phyloP scores from a whole-genome alignment of 2,329 filamentous ascomycete species.

The Pseudopyrenochaeta lycopersici region DNA sequence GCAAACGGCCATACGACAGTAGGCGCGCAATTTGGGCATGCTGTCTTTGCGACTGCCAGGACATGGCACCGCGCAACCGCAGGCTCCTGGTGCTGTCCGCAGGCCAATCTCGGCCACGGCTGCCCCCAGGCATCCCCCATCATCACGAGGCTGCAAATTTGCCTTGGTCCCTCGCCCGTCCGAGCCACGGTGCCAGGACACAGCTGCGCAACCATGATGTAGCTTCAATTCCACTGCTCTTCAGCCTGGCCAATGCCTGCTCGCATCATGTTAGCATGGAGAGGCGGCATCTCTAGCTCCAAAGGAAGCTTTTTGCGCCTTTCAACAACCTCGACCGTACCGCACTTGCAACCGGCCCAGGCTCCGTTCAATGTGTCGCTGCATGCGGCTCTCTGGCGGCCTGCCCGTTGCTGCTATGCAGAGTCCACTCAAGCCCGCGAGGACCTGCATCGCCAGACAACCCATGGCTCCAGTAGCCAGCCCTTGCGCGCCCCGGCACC shows the following conservation, averaged over 20 bases:
- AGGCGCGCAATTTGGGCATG: background rate
- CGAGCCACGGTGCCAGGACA: background rate
- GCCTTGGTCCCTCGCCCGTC: background rate
- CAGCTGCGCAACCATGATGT: constrained; percentile 7
- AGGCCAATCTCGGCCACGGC: background rate
- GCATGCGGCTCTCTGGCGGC: constrained; percentile 14
- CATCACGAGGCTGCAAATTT: constrained; percentile 14
- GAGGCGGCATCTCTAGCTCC: constrained; percentile 9
- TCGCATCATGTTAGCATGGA: constrained; percentile 1
- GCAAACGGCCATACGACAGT: background rate
- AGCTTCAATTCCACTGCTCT: constrained; percentile 7
- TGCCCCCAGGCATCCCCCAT: constrained; percentile 5
- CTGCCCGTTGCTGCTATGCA: constrained; percentile 13
- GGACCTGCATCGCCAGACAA: constrained; percentile 1
- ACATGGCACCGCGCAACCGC: background rate
- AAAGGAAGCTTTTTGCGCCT: constrained; percentile 5
- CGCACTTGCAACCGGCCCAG: background rate
- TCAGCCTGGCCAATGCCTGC: constrained; percentile 15
- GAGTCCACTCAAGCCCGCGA: background rate
- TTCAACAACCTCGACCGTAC: no score
- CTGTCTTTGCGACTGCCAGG: background rate
- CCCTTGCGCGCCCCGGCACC: constrained; percentile 9
- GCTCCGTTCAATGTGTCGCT: background rate
- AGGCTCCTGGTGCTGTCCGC: background rate
- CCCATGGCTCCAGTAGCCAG: background rate